Conservation (phyloP, 257 asterid genomes). For the Eucommia ulmoides region DNA sequence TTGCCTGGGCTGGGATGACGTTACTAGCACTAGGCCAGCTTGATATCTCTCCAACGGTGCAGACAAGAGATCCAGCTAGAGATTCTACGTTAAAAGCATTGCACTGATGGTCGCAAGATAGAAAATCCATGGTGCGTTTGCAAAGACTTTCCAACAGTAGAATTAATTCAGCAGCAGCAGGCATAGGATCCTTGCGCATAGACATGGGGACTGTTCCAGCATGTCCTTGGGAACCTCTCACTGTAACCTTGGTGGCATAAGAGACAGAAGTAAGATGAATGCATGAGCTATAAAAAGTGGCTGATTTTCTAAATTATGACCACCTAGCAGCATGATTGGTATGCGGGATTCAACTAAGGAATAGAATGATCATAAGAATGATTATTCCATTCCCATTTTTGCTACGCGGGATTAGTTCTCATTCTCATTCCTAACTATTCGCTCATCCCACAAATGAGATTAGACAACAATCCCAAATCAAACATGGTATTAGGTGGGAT, state of each 20-base stretch:
- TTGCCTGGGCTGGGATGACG: constrained; percentile 98
- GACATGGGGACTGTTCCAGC: constrained; percentile 98
- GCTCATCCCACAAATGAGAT: no score
- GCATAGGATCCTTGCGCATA: constrained; percentile 96
- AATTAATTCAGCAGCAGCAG: constrained; percentile 88
- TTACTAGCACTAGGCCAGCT: constrained; percentile 98
- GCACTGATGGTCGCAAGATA: constrained; percentile 70
- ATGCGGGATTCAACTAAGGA: no score
- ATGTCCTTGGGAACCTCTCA: constrained; percentile 96
- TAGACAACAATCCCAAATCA: no score
- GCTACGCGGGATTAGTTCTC: no score
- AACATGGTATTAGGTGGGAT: no score
- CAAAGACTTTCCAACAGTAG: constrained; percentile 75
- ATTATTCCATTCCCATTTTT: no score
- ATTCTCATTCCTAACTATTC: no score
- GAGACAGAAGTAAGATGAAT: constrained; percentile 16
- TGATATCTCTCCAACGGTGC: constrained; percentile 97
- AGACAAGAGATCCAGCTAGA: constrained; percentile 87
- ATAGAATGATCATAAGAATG: no score
- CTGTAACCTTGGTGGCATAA: no score
- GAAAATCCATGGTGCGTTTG: constrained; percentile 67
- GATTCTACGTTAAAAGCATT: constrained; percentile 41
- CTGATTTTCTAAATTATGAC: no score
- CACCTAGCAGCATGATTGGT: no score
- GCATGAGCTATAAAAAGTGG: no score